Conservation (phyloP, 148 eudicot genomes). For the Camellia granthamiana region DNA sequence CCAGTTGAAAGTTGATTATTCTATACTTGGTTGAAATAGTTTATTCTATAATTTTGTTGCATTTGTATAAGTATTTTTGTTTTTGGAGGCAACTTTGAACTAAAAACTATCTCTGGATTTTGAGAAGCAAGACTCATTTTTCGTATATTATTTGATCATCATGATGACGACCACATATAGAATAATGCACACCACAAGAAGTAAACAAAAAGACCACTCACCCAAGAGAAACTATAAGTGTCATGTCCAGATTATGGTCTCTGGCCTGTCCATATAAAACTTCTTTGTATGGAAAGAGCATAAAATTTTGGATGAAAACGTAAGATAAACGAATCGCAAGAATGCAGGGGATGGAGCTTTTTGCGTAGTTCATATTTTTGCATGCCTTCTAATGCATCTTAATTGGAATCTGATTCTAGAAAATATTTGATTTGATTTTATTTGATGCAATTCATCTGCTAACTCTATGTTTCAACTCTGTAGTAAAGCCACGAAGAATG, state of each 20-base stretch:
- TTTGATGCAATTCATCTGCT: constrained; percentile 2
- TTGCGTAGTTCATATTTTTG: not conserved
- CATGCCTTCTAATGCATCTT: not conserved
- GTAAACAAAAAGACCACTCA: not conserved
- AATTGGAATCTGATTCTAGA: not conserved
- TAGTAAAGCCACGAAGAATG: constrained; percentile 63
- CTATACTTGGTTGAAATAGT: not conserved
- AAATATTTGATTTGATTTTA: not conserved
- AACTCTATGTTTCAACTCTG: constrained; percentile 14
- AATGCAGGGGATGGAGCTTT: not conserved
- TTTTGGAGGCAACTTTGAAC: not conserved
- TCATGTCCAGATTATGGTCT: not conserved
- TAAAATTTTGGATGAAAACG: not conserved
- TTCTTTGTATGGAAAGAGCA: not conserved
- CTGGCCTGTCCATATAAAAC: not conserved
- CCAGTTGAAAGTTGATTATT: not conserved
- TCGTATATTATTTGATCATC: not conserved
- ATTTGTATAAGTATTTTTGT: not conserved
- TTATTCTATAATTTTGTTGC: not conserved
- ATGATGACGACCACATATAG: not conserved
- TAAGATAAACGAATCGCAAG: not conserved
- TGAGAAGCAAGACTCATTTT: not conserved
- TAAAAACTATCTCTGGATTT: no score
- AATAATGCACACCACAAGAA: not conserved
- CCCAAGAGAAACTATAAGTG: not conserved